Evolutionary conservation across 2,329 filamentous ascomycete species (phyloP), one percentile per base, ranked within the genome.

Genomic region (Aureobasidium uvarum): DNA sequence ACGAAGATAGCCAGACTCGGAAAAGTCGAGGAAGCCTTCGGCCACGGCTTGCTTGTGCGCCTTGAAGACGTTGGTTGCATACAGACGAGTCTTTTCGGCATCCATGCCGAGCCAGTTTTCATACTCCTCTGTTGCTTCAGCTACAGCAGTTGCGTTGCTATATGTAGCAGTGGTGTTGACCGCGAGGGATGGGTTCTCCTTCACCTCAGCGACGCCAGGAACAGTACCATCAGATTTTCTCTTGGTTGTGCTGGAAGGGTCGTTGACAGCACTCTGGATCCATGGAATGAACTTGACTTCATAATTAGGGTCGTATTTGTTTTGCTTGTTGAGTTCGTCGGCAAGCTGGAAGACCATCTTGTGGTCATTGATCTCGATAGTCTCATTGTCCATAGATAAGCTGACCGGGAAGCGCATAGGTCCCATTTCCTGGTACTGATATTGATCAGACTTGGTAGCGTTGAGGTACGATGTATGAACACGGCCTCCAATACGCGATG

Each of bases 341-440:
- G 81, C 86, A 1, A 89, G 78, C 71, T 88, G 84, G 73, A 88
- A 89, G 0, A 89, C 85, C 72, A 89, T 79, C 67, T 84, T 81
- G 70, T 88, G 86, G 69, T 89, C 64, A 10, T 82, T 81, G 68
- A 89, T 85, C 66, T 85, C 81, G 3, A 82, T 69, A 0, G 83
- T 87, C 70, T 84, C 79, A 68, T 86, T 85, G n/a, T 81, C 79
- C 68, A 84, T 81, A 1, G 73, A 77, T 18, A 80, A 74, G 2
- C 79, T 80, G 18, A 83, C 78, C 0, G 87, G 86, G 68, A 89
- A 85, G 2, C 86, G 78, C 86, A 89, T 89, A 0, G 86, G 85
- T 0, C 87, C 87, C 84, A 83, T 83, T 71, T 89, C 87, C 70
- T 89, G 86, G 72, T 89, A 89, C 23, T 86, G 85, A 70, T 89